phyloP scores from a whole-genome alignment of 2,329 filamentous ascomycete genomes.

The Pseudogymnoascus sp. region DNA sequence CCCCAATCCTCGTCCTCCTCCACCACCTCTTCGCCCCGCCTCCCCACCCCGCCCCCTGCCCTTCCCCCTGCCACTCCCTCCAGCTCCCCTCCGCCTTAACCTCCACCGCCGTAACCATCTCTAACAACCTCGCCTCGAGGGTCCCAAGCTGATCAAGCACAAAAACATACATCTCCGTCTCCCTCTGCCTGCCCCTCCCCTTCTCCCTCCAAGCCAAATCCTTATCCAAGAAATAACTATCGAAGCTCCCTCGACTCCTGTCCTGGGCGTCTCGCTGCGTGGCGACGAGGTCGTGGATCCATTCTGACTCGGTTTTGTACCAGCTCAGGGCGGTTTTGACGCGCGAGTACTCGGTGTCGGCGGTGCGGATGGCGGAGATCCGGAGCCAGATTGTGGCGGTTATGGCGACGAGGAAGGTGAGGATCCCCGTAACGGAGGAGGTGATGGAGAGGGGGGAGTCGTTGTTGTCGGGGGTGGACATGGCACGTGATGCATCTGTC shows the following conservation, averaged over 20 bases:
- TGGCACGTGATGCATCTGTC: constrained; percentile 13
- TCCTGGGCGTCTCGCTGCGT: constrained; percentile 19
- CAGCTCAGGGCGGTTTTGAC: constrained; percentile 42
- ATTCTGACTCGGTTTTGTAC: constrained; percentile 43
- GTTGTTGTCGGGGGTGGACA: constrained; percentile 14
- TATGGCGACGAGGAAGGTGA: constrained; percentile 44
- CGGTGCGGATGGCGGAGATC: constrained; percentile 41
- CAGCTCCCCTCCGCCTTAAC: constrained; percentile 24
- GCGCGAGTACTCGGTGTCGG: constrained; percentile 42
- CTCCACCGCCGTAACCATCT: constrained; percentile 41
- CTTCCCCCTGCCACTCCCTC: constrained; percentile 18
- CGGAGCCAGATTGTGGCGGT: constrained; percentile 39
- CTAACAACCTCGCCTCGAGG: constrained; percentile 40
- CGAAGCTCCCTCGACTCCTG: neutral
- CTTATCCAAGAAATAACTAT: neutral
- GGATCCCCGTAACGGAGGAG: constrained; percentile 40
- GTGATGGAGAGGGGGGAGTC: constrained; percentile 43
- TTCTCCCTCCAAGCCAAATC: neutral
- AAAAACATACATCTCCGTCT: constrained; percentile 42
- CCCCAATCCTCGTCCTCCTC: constrained; percentile 36
- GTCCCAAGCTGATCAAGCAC: constrained; percentile 42
- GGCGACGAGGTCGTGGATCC: constrained; percentile 38
- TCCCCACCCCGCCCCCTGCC: constrained; percentile 32
- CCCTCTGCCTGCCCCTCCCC: constrained; percentile 18
- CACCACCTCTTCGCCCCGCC: constrained; percentile 35